Evolutionary conservation across 768 basidiomycete genomes (phyloP).

Genomic region (Agrocybe chaxingu): DNA sequence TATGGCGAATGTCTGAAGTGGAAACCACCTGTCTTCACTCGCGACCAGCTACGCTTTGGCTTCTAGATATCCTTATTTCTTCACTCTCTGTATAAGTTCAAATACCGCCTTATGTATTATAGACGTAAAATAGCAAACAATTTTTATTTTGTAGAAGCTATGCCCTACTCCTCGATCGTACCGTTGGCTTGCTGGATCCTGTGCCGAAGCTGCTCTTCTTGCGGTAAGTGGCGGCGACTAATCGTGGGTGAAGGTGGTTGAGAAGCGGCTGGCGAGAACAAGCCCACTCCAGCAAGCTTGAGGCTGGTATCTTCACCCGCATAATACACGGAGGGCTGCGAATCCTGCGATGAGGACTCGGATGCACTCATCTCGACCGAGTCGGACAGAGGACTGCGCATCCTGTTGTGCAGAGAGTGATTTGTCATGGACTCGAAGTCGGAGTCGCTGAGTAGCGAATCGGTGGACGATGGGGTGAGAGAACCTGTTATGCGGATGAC

Average conservation of each 20-base stretch:
- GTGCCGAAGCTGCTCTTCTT: slow-evolving; percentile 21
- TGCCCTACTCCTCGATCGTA: neutral
- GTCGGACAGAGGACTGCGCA: slow-evolving; percentile 12
- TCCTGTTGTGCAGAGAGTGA: slow-evolving; percentile 8
- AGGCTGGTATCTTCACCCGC: slow-evolving; percentile 44
- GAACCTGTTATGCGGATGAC: slow-evolving; percentile 29
- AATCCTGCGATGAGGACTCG: slow-evolving; percentile 7
- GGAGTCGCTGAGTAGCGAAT: slow-evolving; percentile 24
- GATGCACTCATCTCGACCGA: slow-evolving; percentile 1
- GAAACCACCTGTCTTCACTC: slow-evolving; percentile 94
- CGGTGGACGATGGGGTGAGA: slow-evolving; percentile 19
- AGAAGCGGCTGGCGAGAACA: slow-evolving; percentile 71
- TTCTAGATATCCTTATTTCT: slow-evolving; percentile 31
- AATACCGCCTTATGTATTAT: slow-evolving; percentile 14
- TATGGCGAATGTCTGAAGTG: slow-evolving; percentile 79
- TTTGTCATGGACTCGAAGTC: slow-evolving; percentile 15
- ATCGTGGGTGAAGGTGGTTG: slow-evolving; percentile 63
- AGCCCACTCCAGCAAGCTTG: slow-evolving; percentile 64
- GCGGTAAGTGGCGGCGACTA: slow-evolving; percentile 31
- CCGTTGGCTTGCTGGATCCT: slow-evolving; percentile 8
- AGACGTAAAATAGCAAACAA: slow-evolving; percentile 5
- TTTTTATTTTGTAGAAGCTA: slow-evolving; percentile 5
- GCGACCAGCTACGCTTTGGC: slow-evolving; percentile 83
- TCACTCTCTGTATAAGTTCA: slow-evolving; percentile 1
- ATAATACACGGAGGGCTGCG: slow-evolving; percentile 45